Conservation (phyloP, 2,329 filamentous ascomycete genomes). For the Blastomyces emzantsi region DNA sequence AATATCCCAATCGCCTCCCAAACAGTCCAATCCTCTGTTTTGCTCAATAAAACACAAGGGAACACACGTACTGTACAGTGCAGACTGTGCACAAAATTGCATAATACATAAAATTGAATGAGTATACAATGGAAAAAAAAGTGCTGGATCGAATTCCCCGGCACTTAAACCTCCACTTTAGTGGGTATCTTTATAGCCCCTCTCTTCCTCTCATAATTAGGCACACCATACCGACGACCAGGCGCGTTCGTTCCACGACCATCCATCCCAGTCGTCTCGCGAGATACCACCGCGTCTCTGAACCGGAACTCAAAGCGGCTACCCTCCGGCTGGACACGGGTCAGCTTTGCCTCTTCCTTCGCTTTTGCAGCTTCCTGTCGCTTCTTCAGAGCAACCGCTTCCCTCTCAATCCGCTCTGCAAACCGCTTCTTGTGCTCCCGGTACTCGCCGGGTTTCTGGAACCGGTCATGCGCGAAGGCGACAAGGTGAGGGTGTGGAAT, state of each 20-base stretch:
- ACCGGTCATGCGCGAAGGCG: conserved; percentile 39
- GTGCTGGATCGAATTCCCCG: neutral
- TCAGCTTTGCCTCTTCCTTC: conserved; percentile 36
- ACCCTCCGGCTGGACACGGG: conserved; percentile 37
- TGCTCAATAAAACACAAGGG: neutral
- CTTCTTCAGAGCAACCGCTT: conserved; percentile 33
- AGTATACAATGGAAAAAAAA: neutral
- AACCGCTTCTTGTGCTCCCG: conserved; percentile 32
- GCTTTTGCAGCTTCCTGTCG: conserved; percentile 33
- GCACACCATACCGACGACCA: conserved; percentile 54
- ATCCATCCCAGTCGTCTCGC: conserved; percentile 46
- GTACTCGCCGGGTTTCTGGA: conserved; percentile 29
- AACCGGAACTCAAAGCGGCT: conserved; percentile 54
- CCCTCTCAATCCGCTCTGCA: conserved; percentile 35
- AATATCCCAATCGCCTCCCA: neutral
- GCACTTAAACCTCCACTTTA: conserved; percentile 42
- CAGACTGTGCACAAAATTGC: neutral
- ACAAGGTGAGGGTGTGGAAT: conserved; percentile 56
- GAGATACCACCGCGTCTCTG: conserved; percentile 45
- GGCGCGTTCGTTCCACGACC: conserved; percentile 46
- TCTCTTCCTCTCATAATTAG: conserved; percentile 54
- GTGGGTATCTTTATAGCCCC: conserved; percentile 56
- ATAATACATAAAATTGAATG: neutral
- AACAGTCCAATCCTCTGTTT: neutral
- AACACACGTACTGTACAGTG: neutral